phyloP scores from a whole-genome alignment of 2,329 filamentous ascomycete species.

The Fusarium tricinctum region DNA sequence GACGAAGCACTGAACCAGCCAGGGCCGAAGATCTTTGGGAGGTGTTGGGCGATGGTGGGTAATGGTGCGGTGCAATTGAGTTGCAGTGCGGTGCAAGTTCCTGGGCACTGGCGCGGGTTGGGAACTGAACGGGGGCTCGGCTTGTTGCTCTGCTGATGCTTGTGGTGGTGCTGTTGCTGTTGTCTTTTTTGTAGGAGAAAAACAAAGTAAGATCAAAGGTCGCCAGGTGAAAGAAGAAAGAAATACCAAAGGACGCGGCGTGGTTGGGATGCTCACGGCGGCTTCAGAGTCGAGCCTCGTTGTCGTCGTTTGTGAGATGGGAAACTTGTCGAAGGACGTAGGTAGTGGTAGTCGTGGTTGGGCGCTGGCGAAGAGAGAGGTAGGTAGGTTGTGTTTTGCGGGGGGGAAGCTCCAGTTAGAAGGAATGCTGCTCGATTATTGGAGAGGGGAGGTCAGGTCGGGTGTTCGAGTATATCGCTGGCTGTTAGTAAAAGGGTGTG shows the following conservation, averaged over 20 bases:
- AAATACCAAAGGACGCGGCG: constrained; percentile 41
- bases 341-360: constrained; percentile 39
- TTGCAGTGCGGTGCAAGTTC: constrained; percentile 15
- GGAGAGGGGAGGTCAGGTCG: constrained; percentile 39
- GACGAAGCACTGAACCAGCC: constrained; percentile 51
- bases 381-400: constrained; percentile 49
- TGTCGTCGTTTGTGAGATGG: constrained; percentile 44
- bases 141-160: constrained; percentile 40
- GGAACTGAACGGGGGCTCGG: constrained; percentile 31
- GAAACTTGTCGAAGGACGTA: constrained; percentile 38
- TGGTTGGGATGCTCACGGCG: constrained; percentile 43
- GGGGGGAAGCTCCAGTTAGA: constrained; percentile 46
- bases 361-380: constrained; percentile 42
- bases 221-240: constrained; percentile 16
- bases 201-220: constrained; percentile 23
- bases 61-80: constrained; percentile 25
- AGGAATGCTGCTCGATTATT: constrained; percentile 44
- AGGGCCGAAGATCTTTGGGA: constrained; percentile 47
- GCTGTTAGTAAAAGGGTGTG: constrained; percentile 31
- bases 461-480: constrained; percentile 8
- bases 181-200: constrained; percentile 21
- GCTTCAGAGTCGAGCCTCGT: constrained; percentile 45
- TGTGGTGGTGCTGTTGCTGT: constrained; percentile 17
- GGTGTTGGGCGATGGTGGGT: constrained; percentile 40
- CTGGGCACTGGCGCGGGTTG: constrained; percentile 23